Conservation (phyloP, 2,329 filamentous ascomycete species). For the Blumeriella jaapii region DNA sequence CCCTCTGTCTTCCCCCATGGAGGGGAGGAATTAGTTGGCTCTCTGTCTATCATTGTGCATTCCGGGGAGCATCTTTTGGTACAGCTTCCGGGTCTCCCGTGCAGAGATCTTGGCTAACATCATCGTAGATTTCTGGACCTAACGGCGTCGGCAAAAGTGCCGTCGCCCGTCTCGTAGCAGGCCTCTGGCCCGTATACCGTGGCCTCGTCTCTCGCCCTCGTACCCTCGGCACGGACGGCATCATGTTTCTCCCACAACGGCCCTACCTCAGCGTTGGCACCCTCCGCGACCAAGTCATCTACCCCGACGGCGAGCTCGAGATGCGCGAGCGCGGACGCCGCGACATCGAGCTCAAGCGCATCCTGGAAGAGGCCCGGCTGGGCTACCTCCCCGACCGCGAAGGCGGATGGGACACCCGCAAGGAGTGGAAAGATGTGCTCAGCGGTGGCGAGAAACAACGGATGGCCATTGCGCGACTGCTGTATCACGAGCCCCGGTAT, state of each 20-base stretch:
- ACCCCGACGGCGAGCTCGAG: slow-evolving; percentile 87
- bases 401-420: slow-evolving; percentile 91
- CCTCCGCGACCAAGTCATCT: slow-evolving; percentile 92
- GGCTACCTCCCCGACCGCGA: slow-evolving; percentile 87
- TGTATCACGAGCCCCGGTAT: slow-evolving; percentile 92
- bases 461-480: slow-evolving; percentile 76
- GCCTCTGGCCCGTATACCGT: slow-evolving; percentile 91
- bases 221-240: slow-evolving; percentile 69
- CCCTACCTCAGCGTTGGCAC: slow-evolving; percentile 90
- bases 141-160: slow-evolving; percentile 93
- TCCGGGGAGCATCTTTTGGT: slow-evolving; percentile 80
- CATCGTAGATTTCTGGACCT: slow-evolving; percentile 66
- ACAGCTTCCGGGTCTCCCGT: no score
- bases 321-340: slow-evolving; percentile 74
- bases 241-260: slow-evolving; percentile 96
- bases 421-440: slow-evolving; percentile 98
- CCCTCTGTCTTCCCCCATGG: slow-evolving; percentile 80
- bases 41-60: slow-evolving; percentile 77
- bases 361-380: slow-evolving; percentile 73
- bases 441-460: slow-evolving; percentile 95
- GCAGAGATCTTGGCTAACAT: not conserved
- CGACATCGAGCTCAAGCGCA: slow-evolving; percentile 65
- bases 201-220: slow-evolving; percentile 84
- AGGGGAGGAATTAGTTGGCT: slow-evolving; percentile 84
- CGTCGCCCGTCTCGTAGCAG: slow-evolving; percentile 76